A percentile compares a stretch with the other conserved stretches of the same genome.
Conservation (phyloP, 305 asterid genomes). For the Fraxinus nigra region DNA sequence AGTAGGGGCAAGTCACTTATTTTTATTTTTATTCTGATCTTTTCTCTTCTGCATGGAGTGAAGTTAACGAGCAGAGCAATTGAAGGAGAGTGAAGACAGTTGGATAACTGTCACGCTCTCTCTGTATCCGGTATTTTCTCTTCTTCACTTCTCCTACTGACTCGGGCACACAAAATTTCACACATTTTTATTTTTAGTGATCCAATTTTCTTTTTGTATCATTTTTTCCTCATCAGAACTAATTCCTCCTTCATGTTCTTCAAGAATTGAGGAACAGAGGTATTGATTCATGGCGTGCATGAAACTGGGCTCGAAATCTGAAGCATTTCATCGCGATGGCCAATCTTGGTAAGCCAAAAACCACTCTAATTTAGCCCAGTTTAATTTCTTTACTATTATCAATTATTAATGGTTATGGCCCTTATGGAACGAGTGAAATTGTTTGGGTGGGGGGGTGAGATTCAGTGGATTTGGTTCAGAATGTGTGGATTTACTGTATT, state of each 20-base stretch:
- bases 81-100: constrained; percentile 32
- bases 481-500: not conserved
- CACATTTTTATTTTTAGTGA: not conserved
- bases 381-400: not conserved
- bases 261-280: not conserved
- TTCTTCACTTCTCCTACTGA: constrained; percentile 37
- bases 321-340: constrained; percentile 72
- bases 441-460: not conserved
- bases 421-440: not conserved
- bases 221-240: not conserved
- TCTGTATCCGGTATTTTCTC: constrained; percentile 19
- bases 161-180: constrained; percentile 32
- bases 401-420: not conserved
- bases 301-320: constrained; percentile 85
- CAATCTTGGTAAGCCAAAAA: constrained; percentile 49
- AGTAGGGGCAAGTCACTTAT: not conserved
- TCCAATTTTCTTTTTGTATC: not conserved
- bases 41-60: not conserved
- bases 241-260: not conserved
- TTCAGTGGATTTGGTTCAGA: not conserved
- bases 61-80: constrained; percentile 25
- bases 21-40: not conserved
- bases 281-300: constrained; percentile 56
- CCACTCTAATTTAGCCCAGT: not conserved
- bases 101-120: constrained; percentile 24